Percentiles rank a stretch among this genome's conserved stretches.
Conservation (phyloP, 2,329 filamentous ascomycete genomes). For the Curvularia spicifera region DNA sequence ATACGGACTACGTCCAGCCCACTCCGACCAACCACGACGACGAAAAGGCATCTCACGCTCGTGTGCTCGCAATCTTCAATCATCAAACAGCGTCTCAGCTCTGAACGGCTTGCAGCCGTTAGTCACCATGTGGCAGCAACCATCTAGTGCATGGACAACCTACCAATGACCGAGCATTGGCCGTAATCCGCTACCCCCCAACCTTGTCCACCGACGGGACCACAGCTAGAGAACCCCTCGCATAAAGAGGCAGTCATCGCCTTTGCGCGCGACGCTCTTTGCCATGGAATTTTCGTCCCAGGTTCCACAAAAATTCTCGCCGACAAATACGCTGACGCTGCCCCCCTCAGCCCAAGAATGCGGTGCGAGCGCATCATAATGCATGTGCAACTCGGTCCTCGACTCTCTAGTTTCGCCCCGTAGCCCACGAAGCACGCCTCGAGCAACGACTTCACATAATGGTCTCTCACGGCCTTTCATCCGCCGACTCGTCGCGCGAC, state of each 20-base stretch:
- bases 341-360: slow-evolving; percentile 2
- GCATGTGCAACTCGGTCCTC: slow-evolving; percentile 10
- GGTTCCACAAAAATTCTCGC: neutral
- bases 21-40: neutral
- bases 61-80: neutral
- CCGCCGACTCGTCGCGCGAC: slow-evolving; percentile 31
- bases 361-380: slow-evolving; percentile 2
- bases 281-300: neutral
- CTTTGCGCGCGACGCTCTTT: neutral
- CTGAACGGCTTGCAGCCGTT: neutral
- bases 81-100: neutral
- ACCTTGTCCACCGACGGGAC: slow-evolving; percentile 1
- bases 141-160: slow-evolving; percentile 3
- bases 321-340: neutral
- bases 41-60: too few species aligned
- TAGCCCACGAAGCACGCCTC: slow-evolving; percentile 7
- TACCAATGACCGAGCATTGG: slow-evolving; percentile 3
- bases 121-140: slow-evolving; percentile 6
- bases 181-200: slow-evolving; percentile 1
- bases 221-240: slow-evolving; percentile 1
- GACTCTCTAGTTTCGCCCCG: slow-evolving; percentile 4
- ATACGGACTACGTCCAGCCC: neutral
- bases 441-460: slow-evolving; percentile 25
- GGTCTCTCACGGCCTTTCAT: slow-evolving; percentile 29
- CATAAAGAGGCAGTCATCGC: neutral